phyloP scores from a whole-genome alignment of 2,329 filamentous ascomycete species.

The Fusarium sp. region DNA sequence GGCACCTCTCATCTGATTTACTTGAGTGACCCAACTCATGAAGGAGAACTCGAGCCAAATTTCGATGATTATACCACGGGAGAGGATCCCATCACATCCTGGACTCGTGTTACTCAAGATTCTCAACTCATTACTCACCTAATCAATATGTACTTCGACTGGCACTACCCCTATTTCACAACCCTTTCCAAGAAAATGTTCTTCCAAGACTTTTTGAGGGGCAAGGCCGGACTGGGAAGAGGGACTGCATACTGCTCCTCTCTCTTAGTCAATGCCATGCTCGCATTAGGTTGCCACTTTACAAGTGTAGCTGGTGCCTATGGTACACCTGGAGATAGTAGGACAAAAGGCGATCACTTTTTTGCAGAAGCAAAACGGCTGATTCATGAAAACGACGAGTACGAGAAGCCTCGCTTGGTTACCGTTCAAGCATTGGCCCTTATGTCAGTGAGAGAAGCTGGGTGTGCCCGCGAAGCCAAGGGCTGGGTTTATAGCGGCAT shows the following conservation, averaged over 20 bases:
- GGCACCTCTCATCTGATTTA: slow-evolving; percentile 95
- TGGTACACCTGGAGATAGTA: slow-evolving; percentile 76
- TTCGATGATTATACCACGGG: slow-evolving; percentile 60
- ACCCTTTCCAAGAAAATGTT: slow-evolving; percentile 89
- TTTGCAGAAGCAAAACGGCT: slow-evolving; percentile 93
- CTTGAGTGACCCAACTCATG: slow-evolving; percentile 64
- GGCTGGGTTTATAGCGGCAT: slow-evolving; percentile 99
- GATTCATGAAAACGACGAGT: slow-evolving; percentile 91
- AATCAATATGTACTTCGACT: slow-evolving; percentile 97
- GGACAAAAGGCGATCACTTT: slow-evolving; percentile 94
- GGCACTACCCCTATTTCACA: slow-evolving; percentile 97
- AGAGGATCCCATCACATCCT: slow-evolving; percentile 81
- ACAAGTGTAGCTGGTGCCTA: slow-evolving; percentile 80
- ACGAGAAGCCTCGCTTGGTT: slow-evolving; percentile 86
- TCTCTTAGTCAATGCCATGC: slow-evolving; percentile 91
- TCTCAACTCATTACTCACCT: slow-evolving; percentile 83
- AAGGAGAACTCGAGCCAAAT: slow-evolving; percentile 55
- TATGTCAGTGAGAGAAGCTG: slow-evolving; percentile 96
- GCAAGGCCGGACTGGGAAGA: slow-evolving; percentile 67
- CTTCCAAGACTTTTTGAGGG: slow-evolving; percentile 83
- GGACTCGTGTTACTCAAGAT: slow-evolving; percentile 88
- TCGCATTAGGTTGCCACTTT: slow-evolving; percentile 93
- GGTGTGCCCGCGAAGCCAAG: slow-evolving; percentile 91
- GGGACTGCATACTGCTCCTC: slow-evolving; percentile 85
- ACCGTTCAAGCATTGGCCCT: slow-evolving; percentile 93